Evolutionary conservation across 2,329 filamentous ascomycete genomes (phyloP).

Genomic region (Penicillium glabrum): DNA sequence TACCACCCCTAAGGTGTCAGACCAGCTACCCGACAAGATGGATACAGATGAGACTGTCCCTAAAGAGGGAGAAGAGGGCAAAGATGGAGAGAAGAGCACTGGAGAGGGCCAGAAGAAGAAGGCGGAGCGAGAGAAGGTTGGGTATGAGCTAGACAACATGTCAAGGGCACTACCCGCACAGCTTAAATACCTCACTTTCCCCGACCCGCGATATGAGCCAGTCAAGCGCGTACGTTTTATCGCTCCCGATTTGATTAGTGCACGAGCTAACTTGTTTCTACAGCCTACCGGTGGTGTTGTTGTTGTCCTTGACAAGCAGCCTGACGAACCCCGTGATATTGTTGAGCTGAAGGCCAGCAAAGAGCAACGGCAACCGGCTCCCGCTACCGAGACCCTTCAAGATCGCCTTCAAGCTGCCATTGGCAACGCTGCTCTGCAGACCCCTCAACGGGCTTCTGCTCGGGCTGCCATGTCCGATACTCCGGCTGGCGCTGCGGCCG

Average conservation of each 20-base stretch:
- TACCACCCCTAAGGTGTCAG: slow-evolving; percentile 66
- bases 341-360: slow-evolving; percentile 95
- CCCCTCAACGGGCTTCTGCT: slow-evolving; percentile 31
- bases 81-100: slow-evolving; percentile 61
- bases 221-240: slow-evolving; percentile 73
- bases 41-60: slow-evolving; percentile 67
- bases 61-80: slow-evolving; percentile 54
- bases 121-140: slow-evolving; percentile 91
- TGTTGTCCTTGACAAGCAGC: slow-evolving; percentile 80
- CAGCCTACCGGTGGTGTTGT: slow-evolving; percentile 92
- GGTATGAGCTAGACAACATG: slow-evolving; percentile 97
- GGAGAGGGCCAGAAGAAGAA: slow-evolving; percentile 75
- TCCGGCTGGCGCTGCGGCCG: slow-evolving; percentile 62
- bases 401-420: slow-evolving; percentile 45
- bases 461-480: slow-evolving; percentile 22
- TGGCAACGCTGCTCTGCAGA: slow-evolving; percentile 32
- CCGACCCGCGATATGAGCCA: slow-evolving; percentile 85
- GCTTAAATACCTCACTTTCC: slow-evolving; percentile 93
- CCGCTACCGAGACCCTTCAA: slow-evolving; percentile 41
- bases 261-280: slow-evolving; percentile 40
- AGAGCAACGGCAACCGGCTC: slow-evolving; percentile 44
- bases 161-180: slow-evolving; percentile 88
- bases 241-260: neutral
- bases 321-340: slow-evolving; percentile 73
- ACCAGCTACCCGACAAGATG: slow-evolving; percentile 76